Base-by-base conservation (phyloP, 1,284 basidiomycete species). In the Ustilago curta region DNA sequence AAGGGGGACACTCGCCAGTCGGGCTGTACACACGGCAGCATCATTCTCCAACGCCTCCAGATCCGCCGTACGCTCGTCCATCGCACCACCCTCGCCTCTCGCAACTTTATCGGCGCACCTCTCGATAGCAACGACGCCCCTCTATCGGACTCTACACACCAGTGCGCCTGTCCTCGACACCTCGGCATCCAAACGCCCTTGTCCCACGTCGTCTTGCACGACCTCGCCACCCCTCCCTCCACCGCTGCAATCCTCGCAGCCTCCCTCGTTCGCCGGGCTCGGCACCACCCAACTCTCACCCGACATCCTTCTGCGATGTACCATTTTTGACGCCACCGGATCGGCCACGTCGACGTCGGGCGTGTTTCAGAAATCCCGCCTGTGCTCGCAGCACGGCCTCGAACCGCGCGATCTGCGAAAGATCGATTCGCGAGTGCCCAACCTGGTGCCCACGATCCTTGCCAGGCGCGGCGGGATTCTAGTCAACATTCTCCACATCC, bases 361-460 rank as follows among this genome's bases (percentile, higher is more conserved):
- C 23, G 90, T 92, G 79, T 95, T 96, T 86, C 93, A 91, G 81
- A 93, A 93, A 85, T 90, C 91, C 45, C 93, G 95, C 80, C 88
- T 99, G 55, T 95, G 93, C 85, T 87, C 89, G 44, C 92, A 95
- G 83, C 93, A 97, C 85, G 90, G 91, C 77, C 87, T 98, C 60
- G 65, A 97, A 92, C 93, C 94, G 72, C 92, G 96, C 87, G 96
- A 99, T 87, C 88, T 99, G 44, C 91, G 96, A 62, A 97, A 97
- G 87, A 94, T 99, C 79, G 96, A 98, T 87, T 94, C 93, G 14
- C 89, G 94, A 71, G 90, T 95, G 65, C 94, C 95, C 21, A 97
- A 95, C 85, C 89, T 96, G 60, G 93, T 98, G 16, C 95, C 96
- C 32, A 95, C 85, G 18, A 97, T 98, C 81, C 89, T 99, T 48